A percentile compares a stretch with the other conserved stretches of the same genome.
Evolutionary conservation across 805 yeast species (phyloP).

Genomic region (Candida koratica): DNA sequence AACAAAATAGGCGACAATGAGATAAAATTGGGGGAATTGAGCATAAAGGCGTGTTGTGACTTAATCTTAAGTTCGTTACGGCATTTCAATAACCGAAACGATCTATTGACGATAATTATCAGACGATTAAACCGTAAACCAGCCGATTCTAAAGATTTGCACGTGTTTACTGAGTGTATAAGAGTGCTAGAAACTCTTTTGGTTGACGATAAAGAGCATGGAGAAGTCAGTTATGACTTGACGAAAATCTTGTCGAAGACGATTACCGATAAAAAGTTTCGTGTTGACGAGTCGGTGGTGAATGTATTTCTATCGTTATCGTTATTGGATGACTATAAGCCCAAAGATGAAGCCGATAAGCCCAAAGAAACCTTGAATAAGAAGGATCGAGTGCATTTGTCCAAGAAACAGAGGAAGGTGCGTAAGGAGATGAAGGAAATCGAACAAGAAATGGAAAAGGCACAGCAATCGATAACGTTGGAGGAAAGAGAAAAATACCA

Average conservation of each 20-base stretch:
- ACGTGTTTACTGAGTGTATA: conserved; percentile 55
- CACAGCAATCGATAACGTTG: conserved; percentile 81
- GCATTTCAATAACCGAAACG: conserved; percentile 79
- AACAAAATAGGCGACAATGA: conserved; percentile 30
- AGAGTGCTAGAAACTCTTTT: conserved; percentile 66
- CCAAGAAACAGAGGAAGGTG: conserved; percentile 85
- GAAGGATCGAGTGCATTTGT: conserved; percentile 84
- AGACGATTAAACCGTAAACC: conserved; percentile 67
- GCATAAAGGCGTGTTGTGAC: conserved; percentile 78
- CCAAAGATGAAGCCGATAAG: conserved; percentile 44
- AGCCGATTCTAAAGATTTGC: conserved; percentile 41
- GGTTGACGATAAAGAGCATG: conserved; percentile 70
- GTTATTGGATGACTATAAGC: conserved; percentile 68
- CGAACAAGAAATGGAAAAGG: conserved; percentile 82
- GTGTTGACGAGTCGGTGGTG: conserved; percentile 79
- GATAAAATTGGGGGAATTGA: conserved; percentile 49
- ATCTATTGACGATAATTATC: conserved; percentile 61
- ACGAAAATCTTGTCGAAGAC: conserved; percentile 66
- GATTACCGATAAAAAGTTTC: conserved; percentile 66
- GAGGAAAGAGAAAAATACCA: conserved; percentile 86
- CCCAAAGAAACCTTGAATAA: conserved; percentile 57
- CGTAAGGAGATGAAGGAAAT: conserved; percentile 83
- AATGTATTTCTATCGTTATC: conserved; percentile 67
- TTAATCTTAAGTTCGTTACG: conserved; percentile 57
- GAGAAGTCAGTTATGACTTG: conserved; percentile 74